phyloP scores from a whole-genome alignment of 2,329 filamentous ascomycete genomes.

The Endocalyx cinctus region DNA sequence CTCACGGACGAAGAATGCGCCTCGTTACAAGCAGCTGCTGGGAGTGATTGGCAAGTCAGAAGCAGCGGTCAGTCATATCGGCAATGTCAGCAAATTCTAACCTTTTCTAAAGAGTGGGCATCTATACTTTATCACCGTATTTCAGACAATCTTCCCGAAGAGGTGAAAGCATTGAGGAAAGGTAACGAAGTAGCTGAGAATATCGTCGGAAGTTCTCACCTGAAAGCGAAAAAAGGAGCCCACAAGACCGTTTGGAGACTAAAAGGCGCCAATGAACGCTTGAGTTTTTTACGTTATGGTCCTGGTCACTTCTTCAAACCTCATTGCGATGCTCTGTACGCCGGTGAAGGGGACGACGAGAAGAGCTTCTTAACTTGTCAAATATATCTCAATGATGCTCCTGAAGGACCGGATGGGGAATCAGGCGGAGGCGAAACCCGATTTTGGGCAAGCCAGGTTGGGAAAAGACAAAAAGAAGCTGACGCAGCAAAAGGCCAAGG shows the following conservation, averaged over 20 bases:
- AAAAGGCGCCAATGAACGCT: conserved; percentile 49
- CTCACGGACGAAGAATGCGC: conserved; percentile 18
- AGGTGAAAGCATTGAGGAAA: conserved; percentile 16
- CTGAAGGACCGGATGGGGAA: conserved; percentile 7
- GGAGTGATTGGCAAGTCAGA: conserved; percentile 16
- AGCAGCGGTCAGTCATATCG: conserved; percentile 19
- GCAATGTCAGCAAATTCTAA: conserved; percentile 20
- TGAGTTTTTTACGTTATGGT: conserved; percentile 57
- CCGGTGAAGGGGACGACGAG: conserved; percentile 14
- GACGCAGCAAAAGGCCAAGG: too few species aligned
- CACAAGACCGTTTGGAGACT: conserved; percentile 23
- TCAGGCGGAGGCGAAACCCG: conserved; percentile 16
- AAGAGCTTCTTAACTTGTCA: conserved; percentile 29
- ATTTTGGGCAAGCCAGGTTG: conserved; percentile 20
- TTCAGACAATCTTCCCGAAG: conserved; percentile 13
- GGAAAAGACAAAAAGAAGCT: conserved; percentile 22
- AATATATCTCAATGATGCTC: conserved; percentile 24
- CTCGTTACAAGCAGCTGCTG: conserved; percentile 12
- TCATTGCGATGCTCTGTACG: conserved; percentile 24
- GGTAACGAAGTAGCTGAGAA: conserved; percentile 13
- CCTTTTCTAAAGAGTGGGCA: conserved; percentile 18
- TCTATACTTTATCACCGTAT: conserved; percentile 17
- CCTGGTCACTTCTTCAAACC: conserved; percentile 55
- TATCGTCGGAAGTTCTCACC: conserved; percentile 16
- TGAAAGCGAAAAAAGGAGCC: conserved; percentile 19